Percentiles rank a stretch among this genome's conserved stretches.
Evolutionary conservation across 306 rosid genomes (phyloP).

Genomic region (Abrus pulchellus): DNA sequence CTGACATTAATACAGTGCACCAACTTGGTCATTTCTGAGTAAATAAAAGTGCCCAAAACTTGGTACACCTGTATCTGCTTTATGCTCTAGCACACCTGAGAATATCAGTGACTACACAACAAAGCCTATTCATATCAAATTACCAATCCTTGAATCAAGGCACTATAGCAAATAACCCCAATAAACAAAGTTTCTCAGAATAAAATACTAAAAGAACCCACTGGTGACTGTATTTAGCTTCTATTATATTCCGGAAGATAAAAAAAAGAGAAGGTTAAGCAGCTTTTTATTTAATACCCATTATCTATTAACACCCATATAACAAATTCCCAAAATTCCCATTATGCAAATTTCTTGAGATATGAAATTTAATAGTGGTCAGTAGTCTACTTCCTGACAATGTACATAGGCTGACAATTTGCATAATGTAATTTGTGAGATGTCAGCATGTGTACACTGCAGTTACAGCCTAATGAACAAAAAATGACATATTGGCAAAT

Average conservation of each 20-base stretch:
- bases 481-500: not conserved
- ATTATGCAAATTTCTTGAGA: not conserved
- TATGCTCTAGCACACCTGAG: conserved; percentile 35
- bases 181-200: conserved; percentile 29
- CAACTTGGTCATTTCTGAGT: conserved; percentile 24
- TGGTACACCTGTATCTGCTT: conserved; percentile 4
- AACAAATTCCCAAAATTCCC: too few relatives aligned
- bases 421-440: not conserved
- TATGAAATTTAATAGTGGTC: not conserved
- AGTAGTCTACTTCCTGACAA: not conserved
- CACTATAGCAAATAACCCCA: conserved; percentile 3
- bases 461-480: not conserved
- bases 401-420: not conserved
- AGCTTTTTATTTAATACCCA: not conserved
- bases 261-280: not conserved
- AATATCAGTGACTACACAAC: conserved; percentile 3
- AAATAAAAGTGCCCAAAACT: conserved; percentile 27
- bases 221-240: not conserved
- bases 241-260: not conserved
- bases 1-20: conserved; percentile 31
- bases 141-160: conserved; percentile 19
- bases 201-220: not conserved
- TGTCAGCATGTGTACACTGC: not conserved
- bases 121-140: conserved; percentile 20
- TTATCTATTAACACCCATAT: too few relatives aligned